Conservation (phyloP, 257 asterid species). For the Paulownia fortunei region DNA sequence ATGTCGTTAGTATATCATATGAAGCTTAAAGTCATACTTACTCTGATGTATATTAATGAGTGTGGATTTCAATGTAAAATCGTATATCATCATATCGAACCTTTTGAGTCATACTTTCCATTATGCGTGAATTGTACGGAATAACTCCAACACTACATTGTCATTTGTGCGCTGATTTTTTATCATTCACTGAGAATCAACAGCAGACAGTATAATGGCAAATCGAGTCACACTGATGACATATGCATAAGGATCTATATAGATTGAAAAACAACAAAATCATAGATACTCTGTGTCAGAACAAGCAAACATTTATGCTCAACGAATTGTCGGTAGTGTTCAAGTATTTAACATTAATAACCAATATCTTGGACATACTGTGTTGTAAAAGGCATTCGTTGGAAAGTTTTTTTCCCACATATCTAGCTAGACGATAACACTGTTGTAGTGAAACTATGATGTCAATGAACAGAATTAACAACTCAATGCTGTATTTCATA, state of each 20-base stretch:
- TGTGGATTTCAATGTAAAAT: background rate
- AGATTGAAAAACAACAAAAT: background rate
- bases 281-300: constrained; percentile 5
- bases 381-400: background rate
- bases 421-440: background rate
- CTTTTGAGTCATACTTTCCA: background rate
- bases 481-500: background rate
- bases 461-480: background rate
- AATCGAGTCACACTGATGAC: background rate
- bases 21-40: constrained; percentile 12
- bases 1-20: background rate
- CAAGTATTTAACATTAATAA: background rate
- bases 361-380: background rate
- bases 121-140: background rate
- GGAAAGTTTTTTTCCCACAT: no score
- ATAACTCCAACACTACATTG: background rate
- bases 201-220: background rate
- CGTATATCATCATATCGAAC: background rate
- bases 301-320: background rate
- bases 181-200: constrained; percentile 2
- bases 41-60: background rate
- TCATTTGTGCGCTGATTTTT: background rate
- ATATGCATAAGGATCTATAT: background rate
- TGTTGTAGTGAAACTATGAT: background rate
- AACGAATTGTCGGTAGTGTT: background rate